These are phyloP conservation scores for Piromyces finnis DNA, from an alignment of 192 early-diverging fungal genomes.

Conservation along the genomic window DNA sequence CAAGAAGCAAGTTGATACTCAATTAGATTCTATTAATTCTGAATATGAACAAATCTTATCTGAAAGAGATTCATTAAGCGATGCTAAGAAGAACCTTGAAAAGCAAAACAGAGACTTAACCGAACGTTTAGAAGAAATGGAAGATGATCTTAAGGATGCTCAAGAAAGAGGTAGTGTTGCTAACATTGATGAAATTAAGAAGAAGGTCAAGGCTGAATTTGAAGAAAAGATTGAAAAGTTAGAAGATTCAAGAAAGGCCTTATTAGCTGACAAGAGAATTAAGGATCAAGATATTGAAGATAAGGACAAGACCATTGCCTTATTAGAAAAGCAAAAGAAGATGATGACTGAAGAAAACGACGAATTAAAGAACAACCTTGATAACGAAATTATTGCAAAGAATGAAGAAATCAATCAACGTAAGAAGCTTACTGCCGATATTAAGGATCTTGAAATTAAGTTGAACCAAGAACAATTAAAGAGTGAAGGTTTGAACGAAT, in stretches of 20 bases:
- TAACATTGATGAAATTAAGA: slow-evolving; percentile 30
- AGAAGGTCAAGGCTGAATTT: slow-evolving; percentile 39
- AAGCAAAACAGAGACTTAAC: slow-evolving; percentile 33
- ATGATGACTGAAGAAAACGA: slow-evolving; percentile 40
- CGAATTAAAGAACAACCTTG: slow-evolving; percentile 37
- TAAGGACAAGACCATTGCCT: slow-evolving; percentile 47
- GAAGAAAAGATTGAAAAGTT: slow-evolving; percentile 57
- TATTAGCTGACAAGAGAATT: slow-evolving; percentile 56
- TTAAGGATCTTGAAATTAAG: slow-evolving; percentile 38
- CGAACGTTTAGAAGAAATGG: slow-evolving; percentile 26
- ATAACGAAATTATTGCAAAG: slow-evolving; percentile 42
- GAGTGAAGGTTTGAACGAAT: slow-evolving; percentile 31
- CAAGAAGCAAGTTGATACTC: slow-evolving; percentile 44
- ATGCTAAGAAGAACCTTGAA: slow-evolving; percentile 40
- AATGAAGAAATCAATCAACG: slow-evolving; percentile 36
- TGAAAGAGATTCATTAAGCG: slow-evolving; percentile 35
- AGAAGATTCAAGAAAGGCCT: slow-evolving; percentile 63
- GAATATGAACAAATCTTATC: slow-evolving; percentile 54
- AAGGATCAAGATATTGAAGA: slow-evolving; percentile 64
- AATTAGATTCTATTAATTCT: slow-evolving; percentile 42
- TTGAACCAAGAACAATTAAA: slow-evolving; percentile 43
- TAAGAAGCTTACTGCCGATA: slow-evolving; percentile 30
- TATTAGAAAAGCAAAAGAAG: slow-evolving; percentile 42
- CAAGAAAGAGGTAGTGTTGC: slow-evolving; percentile 15
- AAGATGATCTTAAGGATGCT: slow-evolving; percentile 32